Percentiles rank a stretch among this genome's conserved stretches.
These are phyloP conservation scores for Ustilago hordei DNA, from an alignment of 1,284 basidiomycete genomes.

Conservation along the genomic window DNA sequence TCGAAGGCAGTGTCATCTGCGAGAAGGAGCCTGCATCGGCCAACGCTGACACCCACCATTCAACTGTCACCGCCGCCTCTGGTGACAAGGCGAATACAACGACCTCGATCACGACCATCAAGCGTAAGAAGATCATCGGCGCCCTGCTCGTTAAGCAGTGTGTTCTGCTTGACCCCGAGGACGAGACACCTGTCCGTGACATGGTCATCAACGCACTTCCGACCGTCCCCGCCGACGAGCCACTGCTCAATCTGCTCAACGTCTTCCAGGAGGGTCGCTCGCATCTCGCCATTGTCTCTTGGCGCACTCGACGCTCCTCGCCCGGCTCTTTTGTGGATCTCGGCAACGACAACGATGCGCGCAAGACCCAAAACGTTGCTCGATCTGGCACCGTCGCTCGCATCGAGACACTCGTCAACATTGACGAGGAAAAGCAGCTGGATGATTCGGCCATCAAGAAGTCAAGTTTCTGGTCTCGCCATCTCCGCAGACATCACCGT, in stretches of 20 bases:
- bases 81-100: constrained; percentile 10
- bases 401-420: constrained; percentile 48
- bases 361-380: constrained; percentile 30
- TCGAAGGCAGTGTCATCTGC: constrained; percentile 31
- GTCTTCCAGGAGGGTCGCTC: constrained; percentile 90
- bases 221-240: constrained; percentile 85
- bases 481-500: constrained; percentile 79
- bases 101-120: constrained; percentile 37
- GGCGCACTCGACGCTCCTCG: constrained; percentile 64
- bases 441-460: constrained; percentile 63
- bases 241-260: constrained; percentile 86
- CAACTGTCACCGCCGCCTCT: constrained; percentile 71
- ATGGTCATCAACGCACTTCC: constrained; percentile 79
- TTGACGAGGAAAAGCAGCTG: constrained; percentile 62
- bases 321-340: constrained; percentile 65
- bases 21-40: constrained; percentile 55
- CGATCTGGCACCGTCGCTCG: constrained; percentile 43
- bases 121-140: constrained; percentile 80
- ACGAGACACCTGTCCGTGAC: constrained; percentile 66
- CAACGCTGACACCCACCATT: constrained; percentile 38
- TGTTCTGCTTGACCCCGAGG: constrained; percentile 87
- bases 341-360: constrained; percentile 39
- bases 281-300: constrained; percentile 86
- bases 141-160: constrained; percentile 86
- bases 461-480: constrained; percentile 72